Base-by-base conservation (phyloP, 495 filamentous ascomycete genomes). In the Neurospora hispaniola region DNA sequence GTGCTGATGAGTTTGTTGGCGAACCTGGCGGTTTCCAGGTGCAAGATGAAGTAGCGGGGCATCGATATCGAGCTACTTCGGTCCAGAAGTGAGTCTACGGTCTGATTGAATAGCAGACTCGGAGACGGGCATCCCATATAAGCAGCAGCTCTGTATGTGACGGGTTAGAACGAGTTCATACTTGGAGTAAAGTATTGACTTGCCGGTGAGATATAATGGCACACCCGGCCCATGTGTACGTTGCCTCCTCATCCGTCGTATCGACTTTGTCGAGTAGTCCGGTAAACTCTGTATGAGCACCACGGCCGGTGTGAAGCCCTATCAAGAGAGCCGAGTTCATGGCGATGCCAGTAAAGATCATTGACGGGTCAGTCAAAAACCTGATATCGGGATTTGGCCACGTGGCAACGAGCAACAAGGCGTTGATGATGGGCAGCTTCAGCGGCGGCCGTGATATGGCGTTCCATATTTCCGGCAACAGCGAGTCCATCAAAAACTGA, bases 221-320 rank as follows among this genome's bases (percentile, higher is more conserved):
- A 76, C 81, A 83, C 3, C 81, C 83, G 3, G 81, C 82, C 83
- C 83, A 85, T 4, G 83, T 84, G 71, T 79, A 84, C 1, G 75
- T 76, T 7, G 83, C 83, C 66, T 83, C 83, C n/a, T 84, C 83
- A 46, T 85, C 81, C 0, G 80, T 80, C 54, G 79, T 80, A 31
- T 77, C 79, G 42, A 77, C 78, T 54, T 80, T 74, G 35, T 78
- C 40, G n/a, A 71, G 80, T 12, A 71, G 75, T 23, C 79, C 74
- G 38, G 78, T 81, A 69, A 81, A 84, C 74, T 85, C 81, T 2
- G 79, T 78, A 70, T 85, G 83, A 0, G 74, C 75, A 6, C 82
- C 83, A 10, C 76, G 78, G 16, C 83, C 83, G 9, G 82, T 84
- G 71, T 85, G 83, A 4, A 85, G 72, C 16, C 83, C 83, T 9